phyloP scores from a whole-genome alignment of 1,284 basidiomycete species.

The Caloboletus inedulis region DNA sequence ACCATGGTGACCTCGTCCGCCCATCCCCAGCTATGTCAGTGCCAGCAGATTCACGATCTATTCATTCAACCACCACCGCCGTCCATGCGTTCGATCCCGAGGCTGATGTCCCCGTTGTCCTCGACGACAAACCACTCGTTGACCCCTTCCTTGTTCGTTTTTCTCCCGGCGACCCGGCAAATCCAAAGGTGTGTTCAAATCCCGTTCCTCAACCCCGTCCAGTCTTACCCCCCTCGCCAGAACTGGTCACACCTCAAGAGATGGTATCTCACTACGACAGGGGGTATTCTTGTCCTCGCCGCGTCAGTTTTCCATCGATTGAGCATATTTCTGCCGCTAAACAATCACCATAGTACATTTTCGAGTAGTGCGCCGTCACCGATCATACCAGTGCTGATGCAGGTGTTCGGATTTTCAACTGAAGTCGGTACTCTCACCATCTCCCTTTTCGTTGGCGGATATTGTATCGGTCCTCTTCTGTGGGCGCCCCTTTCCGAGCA shows the following conservation, averaged over 20 bases:
- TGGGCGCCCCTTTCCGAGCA: slow-evolving; percentile 57
- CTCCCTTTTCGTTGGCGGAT: slow-evolving; percentile 55
- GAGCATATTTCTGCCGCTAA: slow-evolving; percentile 2
- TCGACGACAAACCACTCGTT: slow-evolving; percentile 14
- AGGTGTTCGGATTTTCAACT: slow-evolving; percentile 52
- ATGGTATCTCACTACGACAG: slow-evolving; percentile 64
- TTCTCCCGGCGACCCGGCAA: slow-evolving; percentile 28
- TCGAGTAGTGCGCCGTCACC: slow-evolving; percentile 57
- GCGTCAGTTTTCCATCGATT: slow-evolving; percentile 42
- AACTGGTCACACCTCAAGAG: slow-evolving; percentile 56
- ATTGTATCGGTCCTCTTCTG: slow-evolving; percentile 59
- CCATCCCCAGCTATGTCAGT: slow-evolving; percentile 10
- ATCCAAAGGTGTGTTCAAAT: slow-evolving; percentile 38
- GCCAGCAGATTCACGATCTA: slow-evolving; percentile 17
- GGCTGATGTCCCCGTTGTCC: slow-evolving; percentile 1
- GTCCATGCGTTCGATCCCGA: slow-evolving; percentile 18
- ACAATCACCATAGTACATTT: slow-evolving; percentile 46
- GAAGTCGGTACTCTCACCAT: slow-evolving; percentile 51
- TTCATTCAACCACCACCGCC: slow-evolving; percentile 14
- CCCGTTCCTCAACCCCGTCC: not conserved
- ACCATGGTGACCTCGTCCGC: not conserved
- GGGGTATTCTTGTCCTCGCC: slow-evolving; percentile 65
- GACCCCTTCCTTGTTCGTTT: slow-evolving; percentile 36
- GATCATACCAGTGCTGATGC: slow-evolving; percentile 44
- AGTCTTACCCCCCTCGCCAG: slow-evolving; percentile 30